Evolutionary conservation across 2,329 filamentous ascomycete species (phyloP).

Genomic region (Calonectria pteridis): DNA sequence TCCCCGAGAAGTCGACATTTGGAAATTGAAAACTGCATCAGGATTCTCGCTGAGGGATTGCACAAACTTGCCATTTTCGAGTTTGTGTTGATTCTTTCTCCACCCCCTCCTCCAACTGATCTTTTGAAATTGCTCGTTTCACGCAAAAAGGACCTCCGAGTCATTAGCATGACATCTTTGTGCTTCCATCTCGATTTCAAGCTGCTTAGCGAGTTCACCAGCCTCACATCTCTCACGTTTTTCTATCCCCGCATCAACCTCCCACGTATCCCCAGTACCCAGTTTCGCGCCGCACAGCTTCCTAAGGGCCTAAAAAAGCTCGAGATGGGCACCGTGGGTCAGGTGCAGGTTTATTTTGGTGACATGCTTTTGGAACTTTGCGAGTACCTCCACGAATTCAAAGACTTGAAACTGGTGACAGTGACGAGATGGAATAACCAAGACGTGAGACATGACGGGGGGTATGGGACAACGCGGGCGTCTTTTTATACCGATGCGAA

Average conservation of each 20-base stretch:
- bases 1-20: background rate
- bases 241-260: background rate
- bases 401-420: background rate
- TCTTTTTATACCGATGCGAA: background rate
- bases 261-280: too few species aligned
- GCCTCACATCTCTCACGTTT: background rate
- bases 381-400: background rate
- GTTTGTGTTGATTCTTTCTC: background rate
- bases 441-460: background rate
- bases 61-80: background rate
- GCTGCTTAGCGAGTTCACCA: background rate
- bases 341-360: background rate
- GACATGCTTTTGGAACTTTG: background rate
- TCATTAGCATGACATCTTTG: background rate
- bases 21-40: background rate
- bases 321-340: background rate
- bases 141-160: background rate
- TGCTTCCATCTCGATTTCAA: background rate
- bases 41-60: background rate
- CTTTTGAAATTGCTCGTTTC: background rate
- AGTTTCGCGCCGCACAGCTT: background rate
- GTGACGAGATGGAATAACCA: background rate
- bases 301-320: background rate
- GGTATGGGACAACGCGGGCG: background rate
- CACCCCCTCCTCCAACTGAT: background rate